These are phyloP conservation scores for Pythium folliculosum DNA, from an alignment of 352 stramenopile species.

Conservation along the genomic window DNA sequence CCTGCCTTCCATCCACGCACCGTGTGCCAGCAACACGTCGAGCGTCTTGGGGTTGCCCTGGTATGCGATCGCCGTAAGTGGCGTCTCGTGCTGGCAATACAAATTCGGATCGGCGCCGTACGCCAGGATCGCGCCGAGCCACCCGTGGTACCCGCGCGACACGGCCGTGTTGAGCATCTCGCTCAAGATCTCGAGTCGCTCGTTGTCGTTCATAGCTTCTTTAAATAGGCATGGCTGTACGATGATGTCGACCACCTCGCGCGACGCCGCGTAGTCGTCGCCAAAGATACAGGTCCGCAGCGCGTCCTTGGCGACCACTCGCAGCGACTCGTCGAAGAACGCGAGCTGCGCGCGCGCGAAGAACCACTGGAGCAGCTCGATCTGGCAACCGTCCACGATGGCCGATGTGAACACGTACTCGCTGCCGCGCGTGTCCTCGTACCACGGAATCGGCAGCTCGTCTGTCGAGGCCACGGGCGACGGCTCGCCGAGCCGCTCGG, in stretches of 20 bases:
- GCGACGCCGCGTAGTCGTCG: not conserved
- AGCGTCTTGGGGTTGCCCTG: not conserved
- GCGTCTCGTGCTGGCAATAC: not conserved
- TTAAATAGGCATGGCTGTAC: constrained; percentile 7
- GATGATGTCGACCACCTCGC: constrained; percentile 16
- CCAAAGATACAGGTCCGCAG: not conserved
- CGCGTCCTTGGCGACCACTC: not conserved
- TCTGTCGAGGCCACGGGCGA: not conserved
- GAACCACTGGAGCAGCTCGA: constrained; percentile 7
- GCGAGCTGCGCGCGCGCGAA: constrained; percentile 1
- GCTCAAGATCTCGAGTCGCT: not conserved
- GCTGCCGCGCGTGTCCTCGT: not conserved
- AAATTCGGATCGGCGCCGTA: constrained; percentile 23
- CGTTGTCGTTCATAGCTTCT: not conserved
- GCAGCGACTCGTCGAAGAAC: not conserved
- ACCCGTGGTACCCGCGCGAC: not conserved
- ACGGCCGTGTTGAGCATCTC: not conserved
- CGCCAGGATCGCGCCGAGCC: constrained; percentile 17
- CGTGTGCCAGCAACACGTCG: not conserved
- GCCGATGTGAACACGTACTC: not conserved
- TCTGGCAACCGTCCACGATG: not conserved
- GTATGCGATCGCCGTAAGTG: not conserved
- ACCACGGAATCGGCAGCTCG: not conserved
- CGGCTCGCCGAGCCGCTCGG: not conserved
- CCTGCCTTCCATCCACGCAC: constrained; percentile 4